Evolutionary conservation across 1,139 yeast species (phyloP), one percentile per base, ranked within the genome.

Genomic region (Groenewaldozyma auringiensis): DNA sequence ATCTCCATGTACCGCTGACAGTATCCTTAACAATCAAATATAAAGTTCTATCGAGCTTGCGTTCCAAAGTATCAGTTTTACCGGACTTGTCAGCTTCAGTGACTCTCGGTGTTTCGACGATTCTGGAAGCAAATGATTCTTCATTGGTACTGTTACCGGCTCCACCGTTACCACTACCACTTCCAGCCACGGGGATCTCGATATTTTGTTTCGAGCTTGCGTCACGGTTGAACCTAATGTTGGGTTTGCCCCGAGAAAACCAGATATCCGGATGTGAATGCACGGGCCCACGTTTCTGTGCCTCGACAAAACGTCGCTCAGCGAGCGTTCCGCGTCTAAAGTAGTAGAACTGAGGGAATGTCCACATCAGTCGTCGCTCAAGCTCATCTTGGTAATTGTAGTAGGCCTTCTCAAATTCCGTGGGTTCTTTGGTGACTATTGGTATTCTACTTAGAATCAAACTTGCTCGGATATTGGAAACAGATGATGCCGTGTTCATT

Each of bases 291-390:
- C 73, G 74, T 62, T 89, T 95, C 41, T 83, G 81, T 56, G 81
- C 79, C 40, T 48, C 45, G 46, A 80, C 69, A 66, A 80, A 92
- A 58, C 79, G 79, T 63, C 88, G 85, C 62, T 88, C 96, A 8
- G 95, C 79, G 53, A 92, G 71, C 1, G 97, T 83, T 52, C 97
- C 97, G 57, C 78, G 83, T 63, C 84, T 85, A 70, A 83, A 92
- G 70, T 88, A 94, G 64, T 80, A 89, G 78, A 89, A 88, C 56
- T 83, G 81, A 3, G 98, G 97, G 65, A 92, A 92, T 0, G 97
- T 88, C 95, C 96, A 88, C 95, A 89, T 88, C 55, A 92, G 73
- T 61, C 97, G 76, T 59, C 81, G 81, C 73, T 89, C 89, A 50
- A 92, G 73, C 62, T 85, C 95, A 50, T 78, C 77, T 66, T 89